A percentile compares a stretch with the other conserved stretches of the same genome.
phyloP scores from a whole-genome alignment of 1,139 yeast species.

The Taiozyma onychis region DNA sequence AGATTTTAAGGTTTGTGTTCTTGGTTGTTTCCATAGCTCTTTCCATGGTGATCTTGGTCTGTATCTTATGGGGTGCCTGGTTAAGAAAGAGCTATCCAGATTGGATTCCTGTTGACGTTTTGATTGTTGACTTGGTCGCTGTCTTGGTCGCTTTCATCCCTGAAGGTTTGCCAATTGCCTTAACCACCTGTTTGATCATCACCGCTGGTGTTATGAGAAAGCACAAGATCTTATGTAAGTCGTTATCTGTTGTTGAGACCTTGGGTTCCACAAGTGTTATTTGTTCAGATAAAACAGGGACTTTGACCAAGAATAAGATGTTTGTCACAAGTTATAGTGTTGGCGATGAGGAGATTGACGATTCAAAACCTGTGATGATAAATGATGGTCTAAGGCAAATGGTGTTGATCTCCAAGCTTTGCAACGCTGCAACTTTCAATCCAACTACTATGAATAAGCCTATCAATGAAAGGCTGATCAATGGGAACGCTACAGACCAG shows the following conservation, averaged over 20 bases:
- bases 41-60: constrained; percentile 34
- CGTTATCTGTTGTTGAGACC: constrained; percentile 42
- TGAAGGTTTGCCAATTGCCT: constrained; percentile 49
- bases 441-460: constrained; percentile 14
- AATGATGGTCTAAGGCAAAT: constrained; percentile 10
- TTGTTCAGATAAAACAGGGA: constrained; percentile 52
- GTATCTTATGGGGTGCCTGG: constrained; percentile 46
- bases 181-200: constrained; percentile 45
- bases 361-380: not conserved
- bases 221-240: constrained; percentile 40
- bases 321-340: constrained; percentile 30
- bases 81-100: constrained; percentile 34
- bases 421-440: constrained; percentile 37
- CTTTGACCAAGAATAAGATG: constrained; percentile 48
- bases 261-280: constrained; percentile 46
- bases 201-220: constrained; percentile 45
- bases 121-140: constrained; percentile 32
- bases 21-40: constrained; percentile 35
- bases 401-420: constrained; percentile 31
- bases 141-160: constrained; percentile 51
- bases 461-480: constrained; percentile 26
- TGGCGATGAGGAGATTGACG: constrained; percentile 19
- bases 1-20: constrained; percentile 39
- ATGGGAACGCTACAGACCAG: constrained; percentile 47
- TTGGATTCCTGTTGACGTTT: constrained; percentile 37